A percentile compares a stretch with the other conserved stretches of the same genome.
Conservation (phyloP, 352 stramenopile species). For the Phytopythium kandeliae region DNA sequence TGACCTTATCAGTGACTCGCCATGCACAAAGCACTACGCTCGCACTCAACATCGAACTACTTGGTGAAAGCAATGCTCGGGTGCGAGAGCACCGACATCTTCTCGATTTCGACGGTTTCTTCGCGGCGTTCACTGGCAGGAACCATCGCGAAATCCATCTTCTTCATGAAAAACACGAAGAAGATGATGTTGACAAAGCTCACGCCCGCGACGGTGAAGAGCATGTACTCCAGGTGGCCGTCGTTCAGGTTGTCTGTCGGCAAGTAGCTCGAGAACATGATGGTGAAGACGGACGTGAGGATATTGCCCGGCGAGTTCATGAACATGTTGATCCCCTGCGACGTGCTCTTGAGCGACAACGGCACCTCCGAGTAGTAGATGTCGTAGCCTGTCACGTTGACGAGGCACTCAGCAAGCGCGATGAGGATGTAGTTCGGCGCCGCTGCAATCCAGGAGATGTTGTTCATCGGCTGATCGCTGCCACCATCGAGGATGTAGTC, state of each 20-base stretch:
- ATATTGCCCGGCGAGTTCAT: constrained; percentile 54
- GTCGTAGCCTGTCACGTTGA: constrained; percentile 60
- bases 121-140: neutral
- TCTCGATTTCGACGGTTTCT: constrained; percentile 7
- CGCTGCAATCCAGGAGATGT: constrained; percentile 43
- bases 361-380: constrained; percentile 56
- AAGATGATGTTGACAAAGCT: constrained; percentile 47
- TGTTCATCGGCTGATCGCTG: constrained; percentile 45
- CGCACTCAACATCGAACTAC: too few species aligned
- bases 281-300: constrained; percentile 55
- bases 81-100: constrained; percentile 15
- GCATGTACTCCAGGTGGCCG: constrained; percentile 66
- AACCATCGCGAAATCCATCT: constrained; percentile 58
- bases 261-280: constrained; percentile 58
- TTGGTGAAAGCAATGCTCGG: constrained; percentile 18
- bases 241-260: constrained; percentile 50
- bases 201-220: constrained; percentile 43
- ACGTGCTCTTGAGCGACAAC: constrained; percentile 45
- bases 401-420: constrained; percentile 45
- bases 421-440: constrained; percentile 59
- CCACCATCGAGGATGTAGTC: constrained; percentile 32
- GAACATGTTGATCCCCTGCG: constrained; percentile 51
- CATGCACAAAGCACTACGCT: too few species aligned
- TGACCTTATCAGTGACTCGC: too few species aligned
- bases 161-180: constrained; percentile 43